Evolutionary conservation across 2,329 filamentous ascomycete species (phyloP).

Genomic region (Penicillium hordei): DNA sequence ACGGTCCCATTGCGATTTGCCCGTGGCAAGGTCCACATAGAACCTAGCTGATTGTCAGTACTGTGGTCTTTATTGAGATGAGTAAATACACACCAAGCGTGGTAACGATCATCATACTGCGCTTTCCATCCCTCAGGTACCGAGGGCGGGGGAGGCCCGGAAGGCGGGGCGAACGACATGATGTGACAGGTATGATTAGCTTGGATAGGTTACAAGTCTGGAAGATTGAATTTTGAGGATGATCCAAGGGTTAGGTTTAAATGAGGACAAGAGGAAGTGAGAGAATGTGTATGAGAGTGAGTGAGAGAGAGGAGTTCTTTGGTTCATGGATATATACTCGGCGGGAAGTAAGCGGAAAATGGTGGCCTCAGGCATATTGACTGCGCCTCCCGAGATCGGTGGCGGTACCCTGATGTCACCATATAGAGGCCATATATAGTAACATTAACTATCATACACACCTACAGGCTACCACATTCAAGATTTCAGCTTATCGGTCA

Average conservation of each 20-base stretch:
- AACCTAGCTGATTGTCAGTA: constrained; percentile 58
- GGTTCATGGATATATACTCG: neutral
- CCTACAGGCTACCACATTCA: neutral
- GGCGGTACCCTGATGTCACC: constrained; percentile 21
- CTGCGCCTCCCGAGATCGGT: constrained; percentile 16
- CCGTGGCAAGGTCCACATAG: constrained; percentile 86
- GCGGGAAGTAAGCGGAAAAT: constrained; percentile 4
- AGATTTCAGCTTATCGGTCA: neutral
- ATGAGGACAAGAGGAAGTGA: neutral
- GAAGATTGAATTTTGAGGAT: neutral
- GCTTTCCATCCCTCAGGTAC: constrained; percentile 81
- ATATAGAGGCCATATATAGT: neutral
- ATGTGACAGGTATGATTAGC: neutral
- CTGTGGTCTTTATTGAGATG: neutral
- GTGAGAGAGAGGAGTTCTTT: neutral
- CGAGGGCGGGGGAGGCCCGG: constrained; percentile 57
- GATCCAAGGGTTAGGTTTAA: neutral
- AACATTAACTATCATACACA: neutral
- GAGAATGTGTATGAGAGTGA: too few relatives aligned
- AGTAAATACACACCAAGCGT: constrained; percentile 64
- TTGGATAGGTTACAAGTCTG: neutral
- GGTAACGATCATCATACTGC: constrained; percentile 83
- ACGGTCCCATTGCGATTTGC: constrained; percentile 86
- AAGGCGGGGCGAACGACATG: constrained; percentile 45
- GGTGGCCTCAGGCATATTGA: constrained; percentile 8